phyloP scores from a whole-genome alignment of 2,329 filamentous ascomycete species.

The Chlorencoelia australis region DNA sequence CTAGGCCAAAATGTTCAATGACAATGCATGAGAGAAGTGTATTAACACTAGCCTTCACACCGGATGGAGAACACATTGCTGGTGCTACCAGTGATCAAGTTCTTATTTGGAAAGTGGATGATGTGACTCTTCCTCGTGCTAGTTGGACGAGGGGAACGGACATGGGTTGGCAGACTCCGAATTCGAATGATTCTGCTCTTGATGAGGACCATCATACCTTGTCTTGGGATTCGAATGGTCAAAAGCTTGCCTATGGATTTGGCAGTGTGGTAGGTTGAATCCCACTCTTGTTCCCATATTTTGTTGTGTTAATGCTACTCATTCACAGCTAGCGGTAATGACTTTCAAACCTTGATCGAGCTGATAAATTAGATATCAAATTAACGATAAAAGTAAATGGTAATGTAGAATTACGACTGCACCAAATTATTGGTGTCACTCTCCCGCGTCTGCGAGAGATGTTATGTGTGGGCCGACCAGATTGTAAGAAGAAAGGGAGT shows the following conservation, averaged over 20 bases:
- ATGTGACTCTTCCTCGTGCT: slow-evolving; percentile 46
- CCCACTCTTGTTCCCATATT: not conserved
- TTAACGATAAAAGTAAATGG: not conserved
- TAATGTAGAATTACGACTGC: not conserved
- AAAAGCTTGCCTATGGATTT: slow-evolving; percentile 52
- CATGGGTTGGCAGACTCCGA: slow-evolving; percentile 49
- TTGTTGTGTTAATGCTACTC: slow-evolving; percentile 3
- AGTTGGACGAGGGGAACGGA: slow-evolving; percentile 48
- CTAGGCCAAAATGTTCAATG: slow-evolving; percentile 47
- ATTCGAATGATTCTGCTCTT: slow-evolving; percentile 36
- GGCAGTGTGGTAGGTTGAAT: slow-evolving; percentile 47
- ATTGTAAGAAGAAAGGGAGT: not conserved
- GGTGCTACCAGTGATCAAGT: slow-evolving; percentile 49
- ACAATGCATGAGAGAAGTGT: slow-evolving; percentile 46
- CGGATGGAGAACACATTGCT: slow-evolving; percentile 52
- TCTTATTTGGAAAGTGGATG: slow-evolving; percentile 55
- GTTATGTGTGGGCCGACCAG: not conserved
- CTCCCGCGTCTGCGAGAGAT: no score
- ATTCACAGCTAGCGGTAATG: slow-evolving; percentile 12
- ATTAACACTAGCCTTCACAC: slow-evolving; percentile 50
- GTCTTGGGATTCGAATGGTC: slow-evolving; percentile 51
- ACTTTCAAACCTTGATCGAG: slow-evolving; percentile 9
- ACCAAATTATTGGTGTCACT: not conserved
- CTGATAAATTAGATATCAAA: not conserved
- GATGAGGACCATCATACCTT: slow-evolving; percentile 54